These are phyloP conservation scores for Lentinula aciculospora DNA, from an alignment of 768 basidiomycete species.

Conservation along the genomic window DNA sequence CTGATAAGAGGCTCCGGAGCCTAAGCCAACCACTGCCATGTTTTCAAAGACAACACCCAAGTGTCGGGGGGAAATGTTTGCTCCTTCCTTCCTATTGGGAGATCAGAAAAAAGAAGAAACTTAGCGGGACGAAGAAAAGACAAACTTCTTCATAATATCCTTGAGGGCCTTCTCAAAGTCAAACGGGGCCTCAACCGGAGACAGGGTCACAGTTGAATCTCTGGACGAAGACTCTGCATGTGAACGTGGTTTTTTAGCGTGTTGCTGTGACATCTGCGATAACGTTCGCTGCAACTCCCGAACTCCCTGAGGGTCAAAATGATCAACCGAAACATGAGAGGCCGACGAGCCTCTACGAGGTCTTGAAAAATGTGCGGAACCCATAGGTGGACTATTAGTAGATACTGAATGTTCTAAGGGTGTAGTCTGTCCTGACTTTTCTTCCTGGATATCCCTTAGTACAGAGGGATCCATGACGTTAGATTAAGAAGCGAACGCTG, in stretches of 20 bases:
- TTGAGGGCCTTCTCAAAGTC: slow-evolving; percentile 32
- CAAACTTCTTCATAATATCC: slow-evolving; percentile 27
- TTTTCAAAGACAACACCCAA: slow-evolving; percentile 59
- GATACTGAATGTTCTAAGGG: not conserved
- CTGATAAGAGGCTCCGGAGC: slow-evolving; percentile 48
- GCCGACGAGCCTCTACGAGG: slow-evolving; percentile 9
- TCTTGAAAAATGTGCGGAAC: not conserved
- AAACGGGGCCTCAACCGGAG: slow-evolving; percentile 20
- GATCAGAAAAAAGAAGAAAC: not conserved
- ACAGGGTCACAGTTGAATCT: slow-evolving; percentile 19
- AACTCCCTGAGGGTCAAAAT: slow-evolving; percentile 52
- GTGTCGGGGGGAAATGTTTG: slow-evolving; percentile 44
- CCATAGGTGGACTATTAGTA: not conserved
- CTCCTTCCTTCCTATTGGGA: slow-evolving; percentile 35
- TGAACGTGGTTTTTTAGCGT: not conserved
- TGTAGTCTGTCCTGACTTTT: not conserved
- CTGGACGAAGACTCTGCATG: slow-evolving; percentile 14
- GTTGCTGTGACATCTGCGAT: slow-evolving; percentile 19
- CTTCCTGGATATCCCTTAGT: slow-evolving; percentile 3
- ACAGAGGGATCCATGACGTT: not conserved
- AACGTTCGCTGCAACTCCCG: slow-evolving; percentile 31
- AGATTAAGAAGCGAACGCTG: not conserved
- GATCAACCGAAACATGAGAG: slow-evolving; percentile 36
- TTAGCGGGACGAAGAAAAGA: slow-evolving; percentile 4
- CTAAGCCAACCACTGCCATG: slow-evolving; percentile 55